A percentile compares a stretch with the other conserved stretches of the same genome.
phyloP scores from a whole-genome alignment of 2,329 filamentous ascomycete genomes.

The Calonectria honghensis region DNA sequence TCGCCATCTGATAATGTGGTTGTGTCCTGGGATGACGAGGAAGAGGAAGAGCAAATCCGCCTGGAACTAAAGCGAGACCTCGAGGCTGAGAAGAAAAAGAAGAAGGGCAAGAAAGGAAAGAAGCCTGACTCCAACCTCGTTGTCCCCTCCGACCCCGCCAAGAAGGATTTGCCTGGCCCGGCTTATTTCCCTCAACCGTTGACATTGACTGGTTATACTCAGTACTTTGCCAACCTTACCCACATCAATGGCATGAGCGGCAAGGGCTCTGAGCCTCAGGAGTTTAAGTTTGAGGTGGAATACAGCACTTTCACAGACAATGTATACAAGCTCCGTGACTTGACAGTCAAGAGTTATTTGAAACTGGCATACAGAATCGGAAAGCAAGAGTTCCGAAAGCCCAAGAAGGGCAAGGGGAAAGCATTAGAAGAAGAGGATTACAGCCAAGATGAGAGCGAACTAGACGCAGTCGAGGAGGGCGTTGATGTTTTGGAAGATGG shows the following conservation, averaged over 20 bases:
- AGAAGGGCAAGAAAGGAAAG: conserved; percentile 68
- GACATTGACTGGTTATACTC: conserved; percentile 86
- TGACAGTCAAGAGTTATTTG: conserved; percentile 89
- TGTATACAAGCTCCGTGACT: conserved; percentile 83
- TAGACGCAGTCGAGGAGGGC: conserved; percentile 52
- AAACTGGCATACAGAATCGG: conserved; percentile 88
- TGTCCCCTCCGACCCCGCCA: conserved; percentile 83
- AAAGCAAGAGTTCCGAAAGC: conserved; percentile 47
- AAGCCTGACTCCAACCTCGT: conserved; percentile 76
- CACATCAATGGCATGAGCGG: conserved; percentile 79
- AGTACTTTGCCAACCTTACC: conserved; percentile 97
- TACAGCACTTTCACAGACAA: conserved; percentile 89
- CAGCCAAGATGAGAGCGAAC: conserved; percentile 52
- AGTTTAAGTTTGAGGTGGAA: conserved; percentile 86
- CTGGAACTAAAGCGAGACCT: conserved; percentile 55
- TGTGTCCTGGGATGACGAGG: conserved; percentile 55
- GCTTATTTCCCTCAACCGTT: conserved; percentile 92
- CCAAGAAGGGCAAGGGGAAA: conserved; percentile 50
- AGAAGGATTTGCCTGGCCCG: conserved; percentile 85
- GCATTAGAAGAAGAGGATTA: conserved; percentile 43
- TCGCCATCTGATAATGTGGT: conserved; percentile 33
- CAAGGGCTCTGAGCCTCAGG: conserved; percentile 74
- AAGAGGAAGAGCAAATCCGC: conserved; percentile 50
- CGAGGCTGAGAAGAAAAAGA: conserved; percentile 57
- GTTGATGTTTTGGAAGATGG: conserved; percentile 55